These are phyloP conservation scores for Pseudogymnoascus sp. DNA, from an alignment of 2,329 filamentous ascomycete genomes.

Conservation along the genomic window DNA sequence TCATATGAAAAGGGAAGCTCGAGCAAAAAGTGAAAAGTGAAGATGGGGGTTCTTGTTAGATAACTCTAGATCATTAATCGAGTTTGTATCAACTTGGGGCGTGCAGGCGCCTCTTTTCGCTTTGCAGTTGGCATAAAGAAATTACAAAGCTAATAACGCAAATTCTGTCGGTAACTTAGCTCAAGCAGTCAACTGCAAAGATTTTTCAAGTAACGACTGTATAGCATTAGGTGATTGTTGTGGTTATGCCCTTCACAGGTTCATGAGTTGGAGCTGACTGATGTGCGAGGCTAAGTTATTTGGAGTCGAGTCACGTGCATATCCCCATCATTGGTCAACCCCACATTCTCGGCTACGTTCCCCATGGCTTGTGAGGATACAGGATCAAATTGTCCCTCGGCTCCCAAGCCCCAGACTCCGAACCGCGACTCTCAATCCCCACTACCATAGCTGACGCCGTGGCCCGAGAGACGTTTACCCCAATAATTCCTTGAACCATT, in stretches of 20 bases:
- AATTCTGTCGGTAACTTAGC: not conserved
- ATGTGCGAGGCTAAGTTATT: not conserved
- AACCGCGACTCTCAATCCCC: slow-evolving; percentile 8
- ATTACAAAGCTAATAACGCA: not conserved
- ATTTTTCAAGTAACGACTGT: not conserved
- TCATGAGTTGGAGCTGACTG: not conserved
- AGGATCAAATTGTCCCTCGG: slow-evolving; percentile 8
- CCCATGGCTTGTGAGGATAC: slow-evolving; percentile 5
- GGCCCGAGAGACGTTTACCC: slow-evolving; percentile 4
- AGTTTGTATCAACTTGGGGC: not conserved
- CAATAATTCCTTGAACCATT: slow-evolving; percentile 3
- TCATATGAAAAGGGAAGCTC: too few species aligned
- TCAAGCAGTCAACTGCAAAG: not conserved
- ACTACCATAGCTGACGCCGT: slow-evolving; percentile 7
- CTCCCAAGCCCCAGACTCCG: slow-evolving; percentile 8
- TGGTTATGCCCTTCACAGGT: not conserved
- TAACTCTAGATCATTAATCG: too few species aligned
- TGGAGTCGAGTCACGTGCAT: not conserved
- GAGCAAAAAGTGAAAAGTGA: too few species aligned
- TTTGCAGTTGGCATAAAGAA: not conserved
- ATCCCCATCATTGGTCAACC: not conserved
- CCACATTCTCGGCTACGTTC: slow-evolving; percentile 1
- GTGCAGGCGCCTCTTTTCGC: not conserved
- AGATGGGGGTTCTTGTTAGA: too few species aligned
- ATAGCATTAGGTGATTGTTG: not conserved